Base-by-base conservation (phyloP, 768 basidiomycete species). In the Auriscalpium microsporum region DNA sequence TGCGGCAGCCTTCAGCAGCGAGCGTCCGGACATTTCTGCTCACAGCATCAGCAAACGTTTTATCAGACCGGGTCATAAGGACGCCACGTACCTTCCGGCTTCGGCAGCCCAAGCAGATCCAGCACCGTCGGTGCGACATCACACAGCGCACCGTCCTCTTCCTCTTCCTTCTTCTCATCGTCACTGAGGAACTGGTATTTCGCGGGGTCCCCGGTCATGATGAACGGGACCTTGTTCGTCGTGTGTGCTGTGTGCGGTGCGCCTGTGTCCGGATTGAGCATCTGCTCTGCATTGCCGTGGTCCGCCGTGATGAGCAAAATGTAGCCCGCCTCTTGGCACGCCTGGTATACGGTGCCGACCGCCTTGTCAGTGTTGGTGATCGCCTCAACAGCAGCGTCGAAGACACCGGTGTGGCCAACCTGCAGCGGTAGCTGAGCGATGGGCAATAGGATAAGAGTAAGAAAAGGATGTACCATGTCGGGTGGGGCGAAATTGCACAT, bases 401-500 rank as follows among this genome's bases (percentile, higher is more conserved):
- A 95, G 28, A 86, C 73, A 56, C 94, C 94, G 0, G 94, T 96
- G 71, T 96, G 94, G 37, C 94, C 93, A 52, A 95, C 86, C 86
- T 86, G 58, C n/a, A 23, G 13, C 36, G 40, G 13, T 5, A 17
- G 37, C 14, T 45, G 14, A 9, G 4, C 38, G 52, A n/a, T 10
- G n/a, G 28, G 14, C 49, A 45, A 44, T 10, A 11, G 34, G 16
- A 42, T 11, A n/a, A n/a, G 10, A 49, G 13, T 14, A 28, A 45
- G 38, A 42, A 42, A 14, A 17, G 35, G 45, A 67, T 71, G 38
- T 48, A 87, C 94, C 94, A 97, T 95, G 66, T 97, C 94, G 4
- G 94, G 94, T 37, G 94, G 94, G 3, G 94, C 94, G 69, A 95
- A 97, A 73, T 95, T 96, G 75, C 93, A 95, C 93, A 96, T 96